phyloP scores from a whole-genome alignment of 331 rosid species.

The Arachis monticola region DNA sequence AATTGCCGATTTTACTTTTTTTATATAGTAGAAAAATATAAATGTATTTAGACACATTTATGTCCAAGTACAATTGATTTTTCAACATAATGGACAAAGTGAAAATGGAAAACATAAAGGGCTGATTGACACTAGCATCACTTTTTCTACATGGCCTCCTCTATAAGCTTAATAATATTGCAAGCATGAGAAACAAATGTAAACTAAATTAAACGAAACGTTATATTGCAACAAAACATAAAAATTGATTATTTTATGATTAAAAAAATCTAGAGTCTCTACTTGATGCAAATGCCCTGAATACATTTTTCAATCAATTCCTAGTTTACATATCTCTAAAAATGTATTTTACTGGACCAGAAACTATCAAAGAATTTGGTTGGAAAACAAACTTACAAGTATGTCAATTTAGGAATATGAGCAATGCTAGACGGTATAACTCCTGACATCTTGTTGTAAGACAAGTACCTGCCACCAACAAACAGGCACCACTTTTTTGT shows the following conservation, averaged over 20 bases:
- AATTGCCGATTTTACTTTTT: too few species aligned
- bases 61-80: too few species aligned
- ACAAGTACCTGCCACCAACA: slow-evolving; percentile 74
- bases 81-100: too few species aligned
- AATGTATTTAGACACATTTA: too few species aligned
- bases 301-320: slow-evolving; percentile 6
- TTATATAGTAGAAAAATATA: too few species aligned
- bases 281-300: slow-evolving; percentile 19
- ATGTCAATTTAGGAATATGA: slow-evolving; percentile 78
- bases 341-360: slow-evolving; percentile 27
- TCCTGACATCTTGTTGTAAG: slow-evolving; percentile 94
- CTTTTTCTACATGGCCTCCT: slow-evolving; percentile 4
- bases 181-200: slow-evolving; percentile 23
- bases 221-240: slow-evolving; percentile 4
- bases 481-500: slow-evolving; percentile 29
- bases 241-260: slow-evolving; percentile 2
- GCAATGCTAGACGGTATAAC: slow-evolving; percentile 80
- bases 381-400: slow-evolving; percentile 71
- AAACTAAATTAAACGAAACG: slow-evolving; percentile 5
- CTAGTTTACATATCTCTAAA: slow-evolving; percentile 9
- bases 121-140: slow-evolving; percentile 7
- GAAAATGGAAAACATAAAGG: background rate
- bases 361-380: slow-evolving; percentile 1
- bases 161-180: background rate
- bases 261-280: background rate